Evolutionary conservation across 495 filamentous ascomycete genomes (phyloP).

Genomic region (Xylaria palmicola): DNA sequence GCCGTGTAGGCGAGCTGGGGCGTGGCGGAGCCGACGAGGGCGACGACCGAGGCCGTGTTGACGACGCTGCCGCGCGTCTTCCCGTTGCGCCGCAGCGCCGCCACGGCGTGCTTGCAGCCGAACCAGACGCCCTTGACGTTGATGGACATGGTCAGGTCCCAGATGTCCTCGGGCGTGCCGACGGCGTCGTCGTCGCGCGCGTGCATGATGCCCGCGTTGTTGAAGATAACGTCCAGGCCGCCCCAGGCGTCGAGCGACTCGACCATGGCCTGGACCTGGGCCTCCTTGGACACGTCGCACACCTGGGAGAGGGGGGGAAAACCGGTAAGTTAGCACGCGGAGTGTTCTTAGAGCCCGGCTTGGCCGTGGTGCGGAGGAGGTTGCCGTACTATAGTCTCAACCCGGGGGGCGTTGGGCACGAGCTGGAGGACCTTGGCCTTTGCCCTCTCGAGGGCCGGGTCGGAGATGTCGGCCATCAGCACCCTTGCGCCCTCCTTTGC

Average conservation of each 20-base stretch:
- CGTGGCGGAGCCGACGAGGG: slow-evolving; percentile 88
- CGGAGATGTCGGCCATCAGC: slow-evolving; percentile 81
- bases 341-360: not conserved
- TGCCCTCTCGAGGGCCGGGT: slow-evolving; percentile 67
- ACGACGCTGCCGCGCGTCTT: slow-evolving; percentile 83
- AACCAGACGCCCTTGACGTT: slow-evolving; percentile 99
- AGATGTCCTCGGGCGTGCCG: slow-evolving; percentile 83
- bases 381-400: slow-evolving; percentile 55
- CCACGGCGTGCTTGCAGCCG: slow-evolving; percentile 88
- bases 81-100: slow-evolving; percentile 72
- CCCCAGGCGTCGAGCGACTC: slow-evolving; percentile 77
- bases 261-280: slow-evolving; percentile 68
- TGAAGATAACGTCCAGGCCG: slow-evolving; percentile 95
- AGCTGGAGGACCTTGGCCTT: slow-evolving; percentile 67
- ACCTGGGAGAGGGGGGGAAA: slow-evolving; percentile 32
- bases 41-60: slow-evolving; percentile 93
- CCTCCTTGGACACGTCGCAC: slow-evolving; percentile 68
- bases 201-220: slow-evolving; percentile 99
- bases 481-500: slow-evolving; percentile 85
- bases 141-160: slow-evolving; percentile 91
- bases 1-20: slow-evolving; percentile 95
- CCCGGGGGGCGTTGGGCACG: slow-evolving; percentile 57
- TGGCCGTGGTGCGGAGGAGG: not conserved
- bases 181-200: slow-evolving; percentile 81
- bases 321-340: not conserved